Conservation (phyloP, 176 grass and related monocot species). For the Calamus simplicifolius region DNA sequence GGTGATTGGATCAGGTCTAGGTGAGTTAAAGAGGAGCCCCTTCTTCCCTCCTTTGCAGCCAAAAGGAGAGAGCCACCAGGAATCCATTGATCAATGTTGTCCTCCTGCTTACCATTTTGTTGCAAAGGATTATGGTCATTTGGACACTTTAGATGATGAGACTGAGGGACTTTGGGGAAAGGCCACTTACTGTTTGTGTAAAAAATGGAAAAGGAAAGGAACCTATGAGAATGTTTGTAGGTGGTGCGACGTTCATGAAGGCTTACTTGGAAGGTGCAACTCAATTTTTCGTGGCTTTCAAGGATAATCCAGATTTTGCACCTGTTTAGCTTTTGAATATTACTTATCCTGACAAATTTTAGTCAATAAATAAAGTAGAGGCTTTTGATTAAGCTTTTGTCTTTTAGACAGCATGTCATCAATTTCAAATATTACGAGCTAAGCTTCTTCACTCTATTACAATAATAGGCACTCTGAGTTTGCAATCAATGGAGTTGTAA, state of each 20-base stretch:
- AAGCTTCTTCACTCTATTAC: no score
- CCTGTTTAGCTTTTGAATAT: conserved; percentile 49
- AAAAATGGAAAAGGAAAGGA: conserved; percentile 41
- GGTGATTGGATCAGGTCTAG: conserved; percentile 74
- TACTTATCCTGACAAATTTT: background rate
- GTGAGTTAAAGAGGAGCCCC: conserved; percentile 30
- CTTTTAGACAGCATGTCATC: no score
- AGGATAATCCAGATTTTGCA: conserved; percentile 20
- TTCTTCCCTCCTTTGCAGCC: conserved; percentile 62
- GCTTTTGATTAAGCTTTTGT: no score
- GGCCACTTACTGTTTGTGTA: conserved; percentile 41
- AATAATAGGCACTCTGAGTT: no score
- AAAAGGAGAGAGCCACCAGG: conserved; percentile 47
- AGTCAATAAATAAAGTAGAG: no score
- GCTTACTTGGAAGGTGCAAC: conserved; percentile 29
- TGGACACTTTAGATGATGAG: conserved; percentile 81
- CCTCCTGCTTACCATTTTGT: conserved; percentile 57
- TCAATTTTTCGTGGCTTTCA: no score
- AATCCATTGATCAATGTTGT: conserved; percentile 46
- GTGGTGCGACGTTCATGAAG: conserved; percentile 58
- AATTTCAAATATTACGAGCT: no score
- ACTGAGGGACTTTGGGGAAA: conserved; percentile 45
- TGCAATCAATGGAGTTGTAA: no score
- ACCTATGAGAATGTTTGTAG: conserved; percentile 73
- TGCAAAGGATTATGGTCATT: conserved; percentile 66